Evolutionary conservation across 176 grass and related monocot genomes (phyloP), one percentile per base, ranked within the genome.

Genomic region (Rhynchospora tenuis): DNA sequence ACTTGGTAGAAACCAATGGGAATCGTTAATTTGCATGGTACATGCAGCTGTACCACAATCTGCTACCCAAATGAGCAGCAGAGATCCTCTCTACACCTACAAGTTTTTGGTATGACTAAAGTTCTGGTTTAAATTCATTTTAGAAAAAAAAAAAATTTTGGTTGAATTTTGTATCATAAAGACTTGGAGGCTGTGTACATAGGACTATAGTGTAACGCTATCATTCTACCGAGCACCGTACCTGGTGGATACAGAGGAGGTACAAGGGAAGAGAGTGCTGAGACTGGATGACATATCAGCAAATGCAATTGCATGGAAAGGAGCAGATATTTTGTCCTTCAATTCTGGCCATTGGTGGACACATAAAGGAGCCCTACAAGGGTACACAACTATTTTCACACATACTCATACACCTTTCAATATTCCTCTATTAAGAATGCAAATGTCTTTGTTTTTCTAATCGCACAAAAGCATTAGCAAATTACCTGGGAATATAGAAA

Each of bases 261-360:
- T 88, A 45, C 91, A 98, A 77, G 96, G 95, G 75, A 93, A 91
- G 23, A 82, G 86, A 17, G 86, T 98, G 2, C 89, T 98, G 33
- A 86, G 84, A 86, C 84, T 98, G 5, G 86, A 98, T 76, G 88
- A 86, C 51, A 79, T 98, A 85, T 80, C 93, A n/a, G 69, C 9
- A 27, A 98, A 95, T 85, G 89, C 78, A 81, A 60, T 90, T 23
- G 74, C 88, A 62, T 98, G 96, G 93, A 92, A 58, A 87, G 91
- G n/a, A 73, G 93, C 88, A 61, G 93, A 98, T 83, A 90, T 98
- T 50, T 79, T 98, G 59, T 90, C 82, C 45, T 98, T 98, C 83
- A 98, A 98, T 70, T 98, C 96, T 83, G 93, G 93, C 85, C 96
- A 95, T 85, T 93, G 96, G 96, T 95, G 96, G 96, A 98, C 96